A percentile compares a stretch with the other conserved stretches of the same genome.
phyloP scores from a whole-genome alignment of 179 eudicot genomes.

The Nepenthes alata region DNA sequence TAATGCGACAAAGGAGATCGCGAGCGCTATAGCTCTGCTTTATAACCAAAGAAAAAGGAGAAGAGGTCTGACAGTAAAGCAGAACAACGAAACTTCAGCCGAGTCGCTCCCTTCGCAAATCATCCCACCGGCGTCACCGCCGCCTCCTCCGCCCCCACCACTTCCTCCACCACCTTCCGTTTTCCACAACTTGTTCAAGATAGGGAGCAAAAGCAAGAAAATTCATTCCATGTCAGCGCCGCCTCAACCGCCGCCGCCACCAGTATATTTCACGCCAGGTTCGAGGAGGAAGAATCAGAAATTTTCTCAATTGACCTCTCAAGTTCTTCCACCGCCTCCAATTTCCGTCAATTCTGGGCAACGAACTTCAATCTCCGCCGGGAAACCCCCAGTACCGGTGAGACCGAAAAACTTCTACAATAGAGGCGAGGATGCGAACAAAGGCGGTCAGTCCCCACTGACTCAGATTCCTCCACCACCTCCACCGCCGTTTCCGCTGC shows the following conservation, averaged over 20 bases:
- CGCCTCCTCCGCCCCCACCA: conserved; percentile 35
- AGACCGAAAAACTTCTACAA: conserved; percentile 17
- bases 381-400: conserved; percentile 49
- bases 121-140: conserved; percentile 23
- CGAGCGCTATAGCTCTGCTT: conserved; percentile 39
- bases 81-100: conserved; percentile 11
- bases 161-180: conserved; percentile 21
- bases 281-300: conserved; percentile 7
- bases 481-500: conserved; percentile 29
- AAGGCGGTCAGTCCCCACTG: conserved; percentile 25
- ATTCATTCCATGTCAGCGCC: conserved; percentile 32
- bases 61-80: conserved; percentile 19
- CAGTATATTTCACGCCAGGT: neutral
- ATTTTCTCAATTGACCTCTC: conserved; percentile 8
- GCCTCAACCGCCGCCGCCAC: conserved; percentile 20
- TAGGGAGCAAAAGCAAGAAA: conserved; percentile 35
- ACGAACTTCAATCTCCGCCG: conserved; percentile 2
- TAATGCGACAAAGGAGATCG: conserved; percentile 47
- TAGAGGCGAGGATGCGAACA: conserved; percentile 11
- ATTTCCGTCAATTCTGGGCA: conserved; percentile 2
- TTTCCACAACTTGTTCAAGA: conserved; percentile 31
- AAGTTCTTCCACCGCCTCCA: conserved; percentile 17
- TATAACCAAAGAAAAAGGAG: conserved; percentile 40
- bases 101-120: conserved; percentile 16
- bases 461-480: conserved; percentile 29